Evolutionary conservation across 805 yeast genomes (phyloP), one percentile per base, ranked within the genome.

Genomic region (Candida morakotiae): DNA sequence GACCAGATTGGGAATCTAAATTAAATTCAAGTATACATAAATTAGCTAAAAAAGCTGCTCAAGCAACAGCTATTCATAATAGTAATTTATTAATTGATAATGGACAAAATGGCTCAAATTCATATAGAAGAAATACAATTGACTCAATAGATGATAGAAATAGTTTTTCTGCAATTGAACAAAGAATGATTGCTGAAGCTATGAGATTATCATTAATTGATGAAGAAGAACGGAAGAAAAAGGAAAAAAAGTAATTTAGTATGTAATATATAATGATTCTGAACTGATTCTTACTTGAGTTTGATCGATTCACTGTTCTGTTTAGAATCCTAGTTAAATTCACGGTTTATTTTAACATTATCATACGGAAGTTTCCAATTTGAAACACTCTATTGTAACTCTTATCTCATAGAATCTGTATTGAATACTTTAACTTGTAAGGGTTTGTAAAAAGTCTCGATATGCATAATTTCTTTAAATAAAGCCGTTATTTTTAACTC

Each of bases 21-120:
- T 71, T 91, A 33, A 67, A 72, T 7, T 70, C 77, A 35, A 95
- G 96, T 4, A 74, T 89, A 35, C 73, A 81, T 41, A 81, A 81
- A 46, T 63, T 87, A 24, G 96, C 95, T 0, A 74, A 95, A 40
- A 74, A 87, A 51, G 81, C 96, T 0, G 97, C 97, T 0, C 87
- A 95, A 10, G 98, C 98, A 0, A 86, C 87, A 23, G 96, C 96
- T 0, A 76, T 91, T 27, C 98, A 91, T 60, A 89, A 95, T 2
- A 79, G 94, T 9, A 87, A 88, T 39, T 72, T 87, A 49, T 55
- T 87, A 22, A 67, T 82, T 11, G 50, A 62, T 35, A 35, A 23
- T 40, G 31, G 2, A 50, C 55, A n/a, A 52, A 40, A 31, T 5
- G 31, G 2, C 49, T 55, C n/a, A 52, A 40, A 31, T 5, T 26